phyloP scores from a whole-genome alignment of 176 grass and related monocot genomes.

The Zoysia japonica region DNA sequence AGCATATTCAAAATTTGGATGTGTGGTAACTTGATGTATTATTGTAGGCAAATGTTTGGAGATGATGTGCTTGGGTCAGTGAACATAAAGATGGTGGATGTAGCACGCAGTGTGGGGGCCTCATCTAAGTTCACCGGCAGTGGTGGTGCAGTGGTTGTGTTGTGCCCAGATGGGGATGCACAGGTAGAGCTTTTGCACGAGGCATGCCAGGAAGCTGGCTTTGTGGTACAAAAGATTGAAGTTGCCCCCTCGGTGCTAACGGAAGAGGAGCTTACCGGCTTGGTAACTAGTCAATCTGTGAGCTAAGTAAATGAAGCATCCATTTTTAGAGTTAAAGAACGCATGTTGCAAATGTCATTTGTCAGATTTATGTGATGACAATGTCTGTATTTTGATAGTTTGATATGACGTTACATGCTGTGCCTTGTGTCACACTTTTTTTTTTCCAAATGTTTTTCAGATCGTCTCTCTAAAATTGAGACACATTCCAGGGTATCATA shows the following conservation, averaged over 20 bases:
- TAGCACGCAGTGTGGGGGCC: slow-evolving; percentile 56
- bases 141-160: slow-evolving; percentile 60
- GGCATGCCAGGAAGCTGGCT: slow-evolving; percentile 52
- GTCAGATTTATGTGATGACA: no score
- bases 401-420: no score
- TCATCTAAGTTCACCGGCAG: slow-evolving; percentile 79
- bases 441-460: no score
- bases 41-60: slow-evolving; percentile 76
- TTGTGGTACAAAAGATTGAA: slow-evolving; percentile 44
- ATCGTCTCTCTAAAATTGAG: no score
- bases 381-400: no score
- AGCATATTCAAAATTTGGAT: background rate
- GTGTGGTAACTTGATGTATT: background rate
- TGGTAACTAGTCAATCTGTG: background rate
- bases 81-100: slow-evolving; percentile 82
- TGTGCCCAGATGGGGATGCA: slow-evolving; percentile 49
- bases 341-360: no score
- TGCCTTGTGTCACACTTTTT: no score
- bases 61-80: slow-evolving; percentile 62
- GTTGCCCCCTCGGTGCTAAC: slow-evolving; percentile 49
- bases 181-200: slow-evolving; percentile 47
- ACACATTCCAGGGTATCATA: no score
- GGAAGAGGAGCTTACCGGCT: slow-evolving; percentile 38
- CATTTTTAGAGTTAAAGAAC: no score
- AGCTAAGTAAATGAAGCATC: no score